Percentiles rank a stretch among this genome's conserved stretches.
Conservation (phyloP, 345 rosid genomes). For the Arabidopsis thaliana region DNA sequence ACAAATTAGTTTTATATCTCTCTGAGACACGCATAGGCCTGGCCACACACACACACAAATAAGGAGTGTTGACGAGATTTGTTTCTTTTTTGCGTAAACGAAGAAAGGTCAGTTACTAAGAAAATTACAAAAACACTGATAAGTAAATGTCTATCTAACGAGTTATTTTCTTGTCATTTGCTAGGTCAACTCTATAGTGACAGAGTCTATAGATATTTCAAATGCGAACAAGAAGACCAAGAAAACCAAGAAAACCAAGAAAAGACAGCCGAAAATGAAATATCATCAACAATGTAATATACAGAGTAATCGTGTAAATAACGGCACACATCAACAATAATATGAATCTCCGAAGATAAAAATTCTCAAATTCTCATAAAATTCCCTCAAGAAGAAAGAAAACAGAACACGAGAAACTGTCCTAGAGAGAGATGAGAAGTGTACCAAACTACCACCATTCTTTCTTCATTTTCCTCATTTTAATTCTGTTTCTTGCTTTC, state of each 20-base stretch:
- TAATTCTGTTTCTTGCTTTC: slow-evolving; percentile 40
- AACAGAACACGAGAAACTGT: neutral
- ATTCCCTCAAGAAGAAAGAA: neutral
- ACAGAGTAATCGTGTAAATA: neutral
- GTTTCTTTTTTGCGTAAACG: neutral
- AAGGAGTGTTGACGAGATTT: neutral
- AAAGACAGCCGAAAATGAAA: neutral
- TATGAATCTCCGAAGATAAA: neutral
- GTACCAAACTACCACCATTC: slow-evolving; percentile 18
- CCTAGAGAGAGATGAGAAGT: slow-evolving; percentile 30
- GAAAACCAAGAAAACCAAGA: neutral
- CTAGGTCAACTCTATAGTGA: neutral
- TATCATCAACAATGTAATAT: neutral
- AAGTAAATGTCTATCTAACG: neutral
- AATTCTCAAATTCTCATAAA: neutral
- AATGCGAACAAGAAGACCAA: neutral
- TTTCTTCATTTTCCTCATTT: slow-evolving; percentile 12
- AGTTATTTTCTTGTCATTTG: neutral
- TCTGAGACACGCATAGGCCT: too few species aligned
- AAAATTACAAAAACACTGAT: neutral
- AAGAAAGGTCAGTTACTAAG: neutral
- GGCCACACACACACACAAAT: neutral
- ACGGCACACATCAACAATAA: neutral
- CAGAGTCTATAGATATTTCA: neutral
- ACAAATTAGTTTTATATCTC: too few species aligned